A percentile compares a stretch with the other conserved stretches of the same genome.
Conservation (phyloP, 768 basidiomycete species). For the Rubroboletus pulcherrimus region DNA sequence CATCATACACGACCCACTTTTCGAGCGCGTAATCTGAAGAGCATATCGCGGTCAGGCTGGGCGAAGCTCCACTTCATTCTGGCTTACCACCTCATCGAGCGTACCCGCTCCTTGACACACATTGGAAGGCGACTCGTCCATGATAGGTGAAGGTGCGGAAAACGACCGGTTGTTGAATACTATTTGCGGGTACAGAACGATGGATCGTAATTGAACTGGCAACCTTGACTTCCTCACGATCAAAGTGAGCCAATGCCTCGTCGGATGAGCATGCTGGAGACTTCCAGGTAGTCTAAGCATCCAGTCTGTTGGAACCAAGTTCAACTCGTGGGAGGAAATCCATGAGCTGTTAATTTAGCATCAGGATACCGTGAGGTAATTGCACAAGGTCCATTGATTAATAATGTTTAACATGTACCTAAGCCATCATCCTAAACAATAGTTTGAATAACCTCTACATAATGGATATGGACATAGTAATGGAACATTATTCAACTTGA, state of each 20-base stretch:
- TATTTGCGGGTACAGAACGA: neutral
- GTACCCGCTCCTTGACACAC: neutral
- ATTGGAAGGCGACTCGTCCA: conserved; percentile 1
- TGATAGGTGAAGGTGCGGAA: conserved; percentile 1
- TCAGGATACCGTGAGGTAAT: neutral
- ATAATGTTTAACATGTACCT: no score
- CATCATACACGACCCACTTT: conserved; percentile 10
- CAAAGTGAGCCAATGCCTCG: neutral
- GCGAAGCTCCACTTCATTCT: neutral
- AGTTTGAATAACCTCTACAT: no score
- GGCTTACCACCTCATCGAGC: conserved; percentile 22
- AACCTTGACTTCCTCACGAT: neutral
- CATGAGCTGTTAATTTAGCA: neutral
- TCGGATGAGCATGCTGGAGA: neutral
- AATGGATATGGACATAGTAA: no score
- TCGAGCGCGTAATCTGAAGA: conserved; percentile 19
- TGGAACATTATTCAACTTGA: no score
- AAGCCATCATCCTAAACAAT: no score
- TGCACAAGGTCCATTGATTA: no score
- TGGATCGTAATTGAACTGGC: neutral
- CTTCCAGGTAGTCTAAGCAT: conserved; percentile 7
- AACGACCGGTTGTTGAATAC: neutral
- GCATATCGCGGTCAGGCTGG: neutral
- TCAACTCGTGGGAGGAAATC: neutral
- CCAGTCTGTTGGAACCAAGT: neutral